Evolutionary conservation across 192 early-diverging fungal species (phyloP).

Genomic region (Phycomyces nitens): DNA sequence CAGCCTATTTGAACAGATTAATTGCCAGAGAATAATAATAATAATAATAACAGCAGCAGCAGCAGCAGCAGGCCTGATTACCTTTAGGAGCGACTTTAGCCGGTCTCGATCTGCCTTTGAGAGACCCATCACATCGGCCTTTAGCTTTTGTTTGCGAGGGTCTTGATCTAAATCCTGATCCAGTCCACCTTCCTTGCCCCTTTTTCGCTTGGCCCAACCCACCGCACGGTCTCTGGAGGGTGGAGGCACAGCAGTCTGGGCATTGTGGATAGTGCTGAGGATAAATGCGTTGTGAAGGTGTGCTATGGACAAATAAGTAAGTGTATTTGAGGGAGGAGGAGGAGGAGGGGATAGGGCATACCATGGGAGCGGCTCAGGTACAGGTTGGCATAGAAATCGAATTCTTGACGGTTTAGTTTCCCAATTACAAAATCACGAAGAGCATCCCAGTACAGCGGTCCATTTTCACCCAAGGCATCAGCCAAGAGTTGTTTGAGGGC

Average conservation of each 20-base stretch:
- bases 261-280: constrained; percentile 74
- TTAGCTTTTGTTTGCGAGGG: constrained; percentile 57
- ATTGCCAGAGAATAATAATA: neutral
- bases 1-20: constrained; percentile 3
- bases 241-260: constrained; percentile 62
- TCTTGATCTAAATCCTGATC: constrained; percentile 39
- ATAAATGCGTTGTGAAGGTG: constrained; percentile 74
- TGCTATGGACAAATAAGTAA: constrained; percentile 26
- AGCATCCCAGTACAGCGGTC: constrained; percentile 71
- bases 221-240: constrained; percentile 55
- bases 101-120: constrained; percentile 64
- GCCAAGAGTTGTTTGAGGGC: constrained; percentile 67
- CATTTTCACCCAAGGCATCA: constrained; percentile 71
- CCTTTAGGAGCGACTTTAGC: constrained; percentile 61
- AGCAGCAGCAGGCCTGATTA: too few relatives aligned
- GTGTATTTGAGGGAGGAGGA: too few relatives aligned
- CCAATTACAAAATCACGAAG: constrained; percentile 72
- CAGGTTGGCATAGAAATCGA: constrained; percentile 75
- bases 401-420: constrained; percentile 72
- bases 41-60: too few relatives aligned
- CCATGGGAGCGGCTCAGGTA: constrained; percentile 53
- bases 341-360: too few relatives aligned
- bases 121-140: constrained; percentile 66
- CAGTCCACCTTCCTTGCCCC: constrained; percentile 40
- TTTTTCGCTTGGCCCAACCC: constrained; percentile 54